phyloP scores from a whole-genome alignment of 768 basidiomycete genomes.

The Russula sp. region DNA sequence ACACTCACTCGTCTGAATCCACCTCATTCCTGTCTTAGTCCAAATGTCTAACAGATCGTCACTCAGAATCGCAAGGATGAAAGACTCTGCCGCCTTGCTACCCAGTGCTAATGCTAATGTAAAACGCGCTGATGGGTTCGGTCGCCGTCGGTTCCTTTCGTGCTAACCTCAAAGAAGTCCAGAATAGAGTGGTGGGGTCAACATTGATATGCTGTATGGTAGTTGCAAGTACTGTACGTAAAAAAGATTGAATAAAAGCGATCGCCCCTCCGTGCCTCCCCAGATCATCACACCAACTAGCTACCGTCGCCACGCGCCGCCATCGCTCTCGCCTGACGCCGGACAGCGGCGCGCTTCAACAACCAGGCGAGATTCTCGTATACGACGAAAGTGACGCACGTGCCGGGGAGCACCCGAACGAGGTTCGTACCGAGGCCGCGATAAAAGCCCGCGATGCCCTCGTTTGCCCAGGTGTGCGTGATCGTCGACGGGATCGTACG shows the following conservation, averaged over 20 bases:
- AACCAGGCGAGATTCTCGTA: conserved; percentile 92
- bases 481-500: conserved; percentile 81
- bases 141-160: no score
- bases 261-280: not conserved
- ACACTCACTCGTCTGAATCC: no score
- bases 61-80: no score
- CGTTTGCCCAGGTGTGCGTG: conserved; percentile 70
- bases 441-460: conserved; percentile 85
- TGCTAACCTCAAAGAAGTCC: no score
- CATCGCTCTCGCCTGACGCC: conserved; percentile 32
- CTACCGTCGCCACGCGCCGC: not conserved
- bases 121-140: no score
- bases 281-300: not conserved
- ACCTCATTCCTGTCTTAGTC: no score
- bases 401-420: conserved; percentile 91
- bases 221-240: no score
- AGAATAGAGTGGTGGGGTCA: no score
- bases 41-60: no score
- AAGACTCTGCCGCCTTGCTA: no score
- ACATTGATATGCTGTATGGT: no score
- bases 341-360: conserved; percentile 58
- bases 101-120: no score
- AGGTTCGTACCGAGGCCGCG: conserved; percentile 92
- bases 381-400: conserved; percentile 96
- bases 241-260: not conserved